Evolutionary conservation across 306 rosid species (phyloP).

Genomic region (Comarum palustre): DNA sequence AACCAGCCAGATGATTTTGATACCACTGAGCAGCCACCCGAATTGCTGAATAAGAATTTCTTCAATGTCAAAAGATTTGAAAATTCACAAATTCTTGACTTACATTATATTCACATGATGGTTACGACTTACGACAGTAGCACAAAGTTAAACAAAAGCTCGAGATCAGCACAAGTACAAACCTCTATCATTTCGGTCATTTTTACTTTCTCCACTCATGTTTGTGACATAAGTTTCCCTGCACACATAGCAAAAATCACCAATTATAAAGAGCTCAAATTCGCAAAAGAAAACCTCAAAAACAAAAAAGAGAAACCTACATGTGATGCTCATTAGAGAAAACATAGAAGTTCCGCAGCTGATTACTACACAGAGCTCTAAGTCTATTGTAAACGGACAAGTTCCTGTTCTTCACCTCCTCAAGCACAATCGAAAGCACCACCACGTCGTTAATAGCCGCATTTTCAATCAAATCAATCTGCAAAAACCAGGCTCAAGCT

Average conservation of each 20-base stretch:
- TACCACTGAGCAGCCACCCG: slow-evolving; percentile 96
- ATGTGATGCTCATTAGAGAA: slow-evolving; percentile 89
- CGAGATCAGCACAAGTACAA: slow-evolving; percentile 23
- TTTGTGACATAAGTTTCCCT: slow-evolving; percentile 91
- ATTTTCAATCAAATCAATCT: slow-evolving; percentile 98
- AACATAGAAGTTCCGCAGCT: slow-evolving; percentile 65
- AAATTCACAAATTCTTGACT: no score
- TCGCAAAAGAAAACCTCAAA: neutral
- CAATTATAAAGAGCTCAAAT: neutral
- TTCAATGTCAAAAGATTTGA: slow-evolving; percentile 26
- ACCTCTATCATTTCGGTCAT: slow-evolving; percentile 98
- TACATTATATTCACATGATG: no score
- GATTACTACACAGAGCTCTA: slow-evolving; percentile 64
- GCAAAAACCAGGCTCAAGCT: slow-evolving; percentile 9
- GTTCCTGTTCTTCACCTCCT: slow-evolving; percentile 84
- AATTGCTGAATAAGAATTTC: slow-evolving; percentile 61
- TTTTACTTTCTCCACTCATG: slow-evolving; percentile 86
- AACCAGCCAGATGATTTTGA: slow-evolving; percentile 83
- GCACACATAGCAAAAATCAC: neutral
- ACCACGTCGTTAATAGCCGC: slow-evolving; percentile 80
- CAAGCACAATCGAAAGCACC: slow-evolving; percentile 72
- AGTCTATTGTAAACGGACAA: slow-evolving; percentile 71
- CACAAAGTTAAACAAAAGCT: neutral
- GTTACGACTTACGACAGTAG: neutral
- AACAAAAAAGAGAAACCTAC: slow-evolving; percentile 23